A percentile compares a stretch with the other conserved stretches of the same genome.
phyloP scores from a whole-genome alignment of 495 filamentous ascomycete species.

The Lasiosphaeria ovina region DNA sequence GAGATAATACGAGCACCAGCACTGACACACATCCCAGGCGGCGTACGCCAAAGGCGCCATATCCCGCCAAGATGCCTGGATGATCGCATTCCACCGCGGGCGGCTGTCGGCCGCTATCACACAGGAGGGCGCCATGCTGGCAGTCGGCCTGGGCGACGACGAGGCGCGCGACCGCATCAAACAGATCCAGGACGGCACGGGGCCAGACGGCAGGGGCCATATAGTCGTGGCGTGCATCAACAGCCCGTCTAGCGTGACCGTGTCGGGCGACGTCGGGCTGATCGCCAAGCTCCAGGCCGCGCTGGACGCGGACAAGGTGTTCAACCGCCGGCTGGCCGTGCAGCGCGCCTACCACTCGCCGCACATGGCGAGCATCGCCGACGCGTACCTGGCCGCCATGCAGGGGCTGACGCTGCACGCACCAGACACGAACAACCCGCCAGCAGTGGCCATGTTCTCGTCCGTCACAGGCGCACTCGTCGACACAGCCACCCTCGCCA shows the following conservation, averaged over 20 bases:
- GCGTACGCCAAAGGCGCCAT: constrained; percentile 34
- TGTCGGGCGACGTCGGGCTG: constrained; percentile 43
- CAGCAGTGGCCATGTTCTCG: constrained; percentile 28
- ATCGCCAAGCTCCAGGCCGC: constrained; percentile 31
- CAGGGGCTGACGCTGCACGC: neutral
- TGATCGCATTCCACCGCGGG: too few species aligned
- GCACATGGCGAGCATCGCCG: constrained; percentile 23
- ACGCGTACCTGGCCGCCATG: constrained; percentile 25
- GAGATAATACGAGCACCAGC: too few species aligned
- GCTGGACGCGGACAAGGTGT: constrained; percentile 44
- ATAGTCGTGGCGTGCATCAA: constrained; percentile 46
- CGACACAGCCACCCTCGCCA: neutral
- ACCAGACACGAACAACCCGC: neutral
- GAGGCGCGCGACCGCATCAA: neutral
- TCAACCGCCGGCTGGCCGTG: constrained; percentile 35
- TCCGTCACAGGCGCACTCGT: constrained; percentile 11
- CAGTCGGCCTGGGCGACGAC: constrained; percentile 39
- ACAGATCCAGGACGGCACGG: constrained; percentile 37
- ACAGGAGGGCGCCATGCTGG: constrained; percentile 54
- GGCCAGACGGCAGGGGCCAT: constrained; percentile 27
- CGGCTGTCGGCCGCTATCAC: constrained; percentile 27
- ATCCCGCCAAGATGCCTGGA: too few species aligned
- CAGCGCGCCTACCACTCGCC: constrained; percentile 44
- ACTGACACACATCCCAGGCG: constrained; percentile 15
- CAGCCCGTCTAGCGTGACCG: constrained; percentile 41